Base-by-base conservation (phyloP, 306 rosid genomes). In the Ziziphus jujuba region DNA sequence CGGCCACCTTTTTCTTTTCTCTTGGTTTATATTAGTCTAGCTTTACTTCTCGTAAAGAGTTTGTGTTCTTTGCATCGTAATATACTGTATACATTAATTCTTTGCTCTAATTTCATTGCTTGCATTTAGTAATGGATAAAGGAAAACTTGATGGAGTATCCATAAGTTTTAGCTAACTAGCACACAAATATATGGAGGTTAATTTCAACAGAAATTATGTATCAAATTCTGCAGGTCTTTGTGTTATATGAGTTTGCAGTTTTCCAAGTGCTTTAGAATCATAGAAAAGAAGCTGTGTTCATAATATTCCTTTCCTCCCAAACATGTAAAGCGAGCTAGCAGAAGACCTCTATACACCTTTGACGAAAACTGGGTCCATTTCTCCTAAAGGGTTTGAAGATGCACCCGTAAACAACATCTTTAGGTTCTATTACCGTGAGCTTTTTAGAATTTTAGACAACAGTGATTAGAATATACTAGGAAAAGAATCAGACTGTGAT, bases 251-350 rank as follows among this genome's bases (percentile, higher is more conserved):
- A 36, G 23, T 8, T 12, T 10, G 13, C 36, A 59, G 21, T 34
- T 9, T 34, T 34, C 19, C 4, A 17, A 36, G 19, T 72, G 28
- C 48, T 72, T 23, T 22, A 56, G 21, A 25, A 43, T n/a, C 54
- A 65, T 28, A 56, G 49, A 64, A 71, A 66, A 21, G 50, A 7
- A 64, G 17, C 31, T 28, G 74, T 47, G 33, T 64, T 73, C 79
- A 69, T 73, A 40, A 40, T 40, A 79, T 69, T 79, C 76, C 64
- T 73, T 79, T 59, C 72, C 70, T 73, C 72, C 19, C 61, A 50
- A 53, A 69, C 72, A 22, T 58, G 73, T 64, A 69, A 73, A 78
- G 72, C n/a, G 6, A 43, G 34, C 43, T 8, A 16, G 22, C 1
- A 22, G 31, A 16, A 8, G 23, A 4, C 22, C 36, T 7, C 38